Base-by-base conservation (phyloP, 805 yeast genomes). In the Metschnikowia colocasiae region DNA sequence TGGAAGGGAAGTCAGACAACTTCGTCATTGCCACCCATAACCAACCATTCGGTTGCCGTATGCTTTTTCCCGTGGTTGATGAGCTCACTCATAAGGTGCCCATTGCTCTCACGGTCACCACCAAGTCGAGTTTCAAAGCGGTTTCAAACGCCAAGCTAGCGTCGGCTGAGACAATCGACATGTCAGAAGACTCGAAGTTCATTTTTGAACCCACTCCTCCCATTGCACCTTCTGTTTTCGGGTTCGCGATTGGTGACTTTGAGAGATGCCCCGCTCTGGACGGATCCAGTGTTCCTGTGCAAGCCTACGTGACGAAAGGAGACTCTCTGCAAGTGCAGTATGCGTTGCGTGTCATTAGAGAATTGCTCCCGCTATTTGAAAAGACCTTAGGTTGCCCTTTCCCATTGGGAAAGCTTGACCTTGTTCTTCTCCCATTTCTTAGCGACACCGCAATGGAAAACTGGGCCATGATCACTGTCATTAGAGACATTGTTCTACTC, bases 381-480 rank as follows among this genome's bases (percentile, higher is more conserved):
- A 40, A 60, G 0, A 67, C 72, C 27, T 74, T 84, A 42, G 69
- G 72, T 1, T 56, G 56, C 10, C 53, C 58, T 1, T 85, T 74
- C 57, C 92, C 92, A 1, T 64, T 83, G 48, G 65, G 72, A 2
- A 86, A 87, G 54, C 63, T 87, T 22, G 94, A 86, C 59, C 65
- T 87, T 40, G 78, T 82, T 3, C 78, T 86, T 1, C 62, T 87
- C 7, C 94, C 94, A 8, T 83, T 81, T 55, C 68, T 87, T 47
- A 74, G 81, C 25, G 92, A 85, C 60, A 86, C 87, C 49, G 95
- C 87, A 2, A 86, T 85, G 82, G 95, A 87, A 60, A 85, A 86
- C 60, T 82, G 85, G 79, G 86, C 88, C 3, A 64, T 84, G 65
- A 73, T 87, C 43, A 78, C 85, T 2, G 71, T 83, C 6, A 75